Evolutionary conservation across 2,329 filamentous ascomycete species (phyloP), one percentile per base, ranked within the genome.

Genomic region (Aspergillus fumigatus): DNA sequence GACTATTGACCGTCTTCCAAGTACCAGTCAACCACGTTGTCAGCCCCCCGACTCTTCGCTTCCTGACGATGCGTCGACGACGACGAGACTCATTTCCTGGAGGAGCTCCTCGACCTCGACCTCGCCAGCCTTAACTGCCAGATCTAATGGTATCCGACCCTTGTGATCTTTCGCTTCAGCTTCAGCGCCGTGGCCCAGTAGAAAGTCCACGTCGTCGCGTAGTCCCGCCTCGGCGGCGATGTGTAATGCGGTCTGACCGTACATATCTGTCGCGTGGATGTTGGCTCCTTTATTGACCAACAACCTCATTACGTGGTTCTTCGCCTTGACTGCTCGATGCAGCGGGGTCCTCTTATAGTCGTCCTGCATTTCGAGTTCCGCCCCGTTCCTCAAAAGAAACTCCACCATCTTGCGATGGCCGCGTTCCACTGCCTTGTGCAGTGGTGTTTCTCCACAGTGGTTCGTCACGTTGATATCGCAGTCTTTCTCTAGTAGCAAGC

Each of bases 401-500:
- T 65, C 59, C 14, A 70, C 67, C 35, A 68, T 61, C 19, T 69
- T 64, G 2, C 62, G 61, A 52, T 67, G 63, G 4, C 68, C 69
- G 14, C 62, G 57, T 21, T 66, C 56, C 10, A 65, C 65, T 19
- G 70, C 69, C 32, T 66, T 66, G 32, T 67, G 65, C 8, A 72
- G 58, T 10, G 68, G 62, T 1, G 66, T 70, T 58, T 70, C 67
- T 2, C 59, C 61, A 11, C 62, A 62, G 40, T 59, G 60, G 38
- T 67, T 67, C 25, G 64, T 65, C 41, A 67, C 55, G 27, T 63
- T 63, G 25, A 71, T 62, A 27, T 64, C 64, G 2, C 60, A 61
- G 0, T 58, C 62, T n/a, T 66, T 64, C 3, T 65, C 63, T 11
- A 69, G 54, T 3, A 72, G 56, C 11, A 64, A 51, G 1, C 59